Conservation (phyloP, 805 yeast genomes). For the Candida multigemmis region DNA sequence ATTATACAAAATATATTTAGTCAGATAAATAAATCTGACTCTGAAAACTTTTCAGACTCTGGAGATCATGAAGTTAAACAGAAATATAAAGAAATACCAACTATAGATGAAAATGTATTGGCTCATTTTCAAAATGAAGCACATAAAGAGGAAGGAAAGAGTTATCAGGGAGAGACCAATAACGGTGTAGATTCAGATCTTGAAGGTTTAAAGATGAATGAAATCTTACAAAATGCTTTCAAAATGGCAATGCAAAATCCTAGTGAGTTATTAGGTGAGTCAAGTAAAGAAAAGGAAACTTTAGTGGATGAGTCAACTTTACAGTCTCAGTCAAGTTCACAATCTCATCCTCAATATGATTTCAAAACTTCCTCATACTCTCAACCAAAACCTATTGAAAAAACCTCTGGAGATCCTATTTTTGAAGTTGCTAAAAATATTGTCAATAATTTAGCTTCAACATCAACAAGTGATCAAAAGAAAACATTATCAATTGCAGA, state of each 20-base stretch:
- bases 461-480: constrained; percentile 3
- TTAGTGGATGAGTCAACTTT: no score
- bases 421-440: constrained; percentile 6
- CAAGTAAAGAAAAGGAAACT: no score
- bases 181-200: constrained; percentile 32
- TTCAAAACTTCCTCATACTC: no score
- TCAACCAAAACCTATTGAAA: no score
- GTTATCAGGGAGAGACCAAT: constrained; percentile 1
- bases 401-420: no score
- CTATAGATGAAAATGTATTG: constrained; percentile 24
- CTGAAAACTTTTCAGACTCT: no score
- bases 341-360: no score
- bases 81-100: constrained; percentile 12
- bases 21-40: no score
- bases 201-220: constrained; percentile 52
- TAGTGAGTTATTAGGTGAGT: constrained; percentile 32
- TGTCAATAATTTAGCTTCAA: background rate
- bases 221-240: constrained; percentile 69
- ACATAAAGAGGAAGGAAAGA: constrained; percentile 10
- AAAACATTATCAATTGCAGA: constrained; percentile 47
- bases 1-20: constrained; percentile 17
- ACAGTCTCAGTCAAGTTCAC: no score
- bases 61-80: constrained; percentile 1
- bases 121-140: constrained; percentile 28
- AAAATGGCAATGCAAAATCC: constrained; percentile 69